A percentile compares a stretch with the other conserved stretches of the same genome.
These are phyloP conservation scores for Grosmannia huntii DNA, from an alignment of 2,329 filamentous ascomycete species.

Conservation along the genomic window DNA sequence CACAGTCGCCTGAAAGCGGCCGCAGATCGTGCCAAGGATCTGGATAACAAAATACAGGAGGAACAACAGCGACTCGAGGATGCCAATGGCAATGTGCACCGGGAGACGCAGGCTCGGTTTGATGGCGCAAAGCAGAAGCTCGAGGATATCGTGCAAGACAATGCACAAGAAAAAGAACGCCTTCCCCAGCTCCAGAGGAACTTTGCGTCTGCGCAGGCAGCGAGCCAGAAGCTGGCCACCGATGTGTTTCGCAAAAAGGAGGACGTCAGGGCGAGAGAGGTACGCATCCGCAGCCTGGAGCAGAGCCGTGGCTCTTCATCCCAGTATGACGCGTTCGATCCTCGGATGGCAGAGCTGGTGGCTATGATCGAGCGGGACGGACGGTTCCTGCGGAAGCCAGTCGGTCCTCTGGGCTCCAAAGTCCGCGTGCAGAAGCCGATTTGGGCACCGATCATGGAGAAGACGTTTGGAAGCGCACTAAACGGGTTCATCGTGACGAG, in stretches of 20 bases:
- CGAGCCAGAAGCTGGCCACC: constrained; percentile 18
- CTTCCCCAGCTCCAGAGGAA: constrained; percentile 20
- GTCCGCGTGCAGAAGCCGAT: constrained; percentile 64
- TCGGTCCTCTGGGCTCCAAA: constrained; percentile 74
- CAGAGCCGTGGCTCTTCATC: constrained; percentile 41
- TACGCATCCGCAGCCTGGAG: constrained; percentile 36
- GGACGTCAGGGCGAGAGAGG: constrained; percentile 42
- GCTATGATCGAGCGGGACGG: constrained; percentile 55
- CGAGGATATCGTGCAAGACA: constrained; percentile 20
- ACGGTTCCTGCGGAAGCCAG: constrained; percentile 56
- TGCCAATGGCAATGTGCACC: constrained; percentile 51
- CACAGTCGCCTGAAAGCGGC: constrained; percentile 42
- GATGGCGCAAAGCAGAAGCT: constrained; percentile 41
- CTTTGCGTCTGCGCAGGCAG: constrained; percentile 19
- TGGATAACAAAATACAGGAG: constrained; percentile 34
- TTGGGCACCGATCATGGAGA: constrained; percentile 77
- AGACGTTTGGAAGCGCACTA: constrained; percentile 54
- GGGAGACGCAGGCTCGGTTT: constrained; percentile 43
- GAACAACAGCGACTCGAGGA: constrained; percentile 52
- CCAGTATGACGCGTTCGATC: constrained; percentile 44
- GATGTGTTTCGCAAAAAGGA: constrained; percentile 30
- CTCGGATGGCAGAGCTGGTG: constrained; percentile 50
- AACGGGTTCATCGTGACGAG: constrained; percentile 72
- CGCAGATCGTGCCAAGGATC: constrained; percentile 30
- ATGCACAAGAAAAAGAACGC: constrained; percentile 19